Evolutionary conservation across 371 early-diverging fungal species (phyloP).

Genomic region (Sporodiniella umbellata): DNA sequence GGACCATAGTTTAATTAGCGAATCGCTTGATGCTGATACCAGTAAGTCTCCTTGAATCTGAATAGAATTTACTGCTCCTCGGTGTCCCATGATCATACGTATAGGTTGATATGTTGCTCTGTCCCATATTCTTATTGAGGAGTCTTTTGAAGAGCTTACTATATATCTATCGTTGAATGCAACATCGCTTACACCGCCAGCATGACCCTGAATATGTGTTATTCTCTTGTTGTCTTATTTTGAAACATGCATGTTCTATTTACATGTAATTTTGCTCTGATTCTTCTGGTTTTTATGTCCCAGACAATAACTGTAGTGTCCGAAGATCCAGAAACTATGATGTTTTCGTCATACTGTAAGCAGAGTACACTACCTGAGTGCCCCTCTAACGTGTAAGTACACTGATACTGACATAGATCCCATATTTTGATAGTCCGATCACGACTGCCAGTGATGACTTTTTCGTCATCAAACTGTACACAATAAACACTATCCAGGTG

Average conservation of each 20-base stretch:
- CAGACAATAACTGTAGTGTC: constrained; percentile 89
- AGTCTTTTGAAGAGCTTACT: constrained; percentile 91
- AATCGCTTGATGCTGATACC: constrained; percentile 88
- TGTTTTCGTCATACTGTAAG: constrained; percentile 75
- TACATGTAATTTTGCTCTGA: constrained; percentile 24
- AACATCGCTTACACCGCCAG: constrained; percentile 76
- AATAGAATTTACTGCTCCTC: constrained; percentile 87
- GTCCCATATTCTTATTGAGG: constrained; percentile 85
- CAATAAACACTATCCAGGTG: constrained; percentile 94
- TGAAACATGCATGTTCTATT: neutral
- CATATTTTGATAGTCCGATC: constrained; percentile 79
- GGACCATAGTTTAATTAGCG: constrained; percentile 86
- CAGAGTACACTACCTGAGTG: constrained; percentile 91
- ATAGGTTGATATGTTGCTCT: constrained; percentile 50
- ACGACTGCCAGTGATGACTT: constrained; percentile 89
- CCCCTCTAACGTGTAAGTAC: constrained; percentile 71
- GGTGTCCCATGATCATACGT: constrained; percentile 74
- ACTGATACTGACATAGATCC: constrained; percentile 66
- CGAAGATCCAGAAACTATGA: constrained; percentile 89
- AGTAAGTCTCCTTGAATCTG: constrained; percentile 65
- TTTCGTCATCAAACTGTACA: constrained; percentile 81
- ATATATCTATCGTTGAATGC: constrained; percentile 73
- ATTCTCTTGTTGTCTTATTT: neutral
- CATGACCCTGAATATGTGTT: constrained; percentile 55
- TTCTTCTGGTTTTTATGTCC: constrained; percentile 59